A percentile compares a stretch with the other conserved stretches of the same genome.
phyloP scores from a whole-genome alignment of 2,329 filamentous ascomycete genomes.

The Phyllosticta paracitricarpa region DNA sequence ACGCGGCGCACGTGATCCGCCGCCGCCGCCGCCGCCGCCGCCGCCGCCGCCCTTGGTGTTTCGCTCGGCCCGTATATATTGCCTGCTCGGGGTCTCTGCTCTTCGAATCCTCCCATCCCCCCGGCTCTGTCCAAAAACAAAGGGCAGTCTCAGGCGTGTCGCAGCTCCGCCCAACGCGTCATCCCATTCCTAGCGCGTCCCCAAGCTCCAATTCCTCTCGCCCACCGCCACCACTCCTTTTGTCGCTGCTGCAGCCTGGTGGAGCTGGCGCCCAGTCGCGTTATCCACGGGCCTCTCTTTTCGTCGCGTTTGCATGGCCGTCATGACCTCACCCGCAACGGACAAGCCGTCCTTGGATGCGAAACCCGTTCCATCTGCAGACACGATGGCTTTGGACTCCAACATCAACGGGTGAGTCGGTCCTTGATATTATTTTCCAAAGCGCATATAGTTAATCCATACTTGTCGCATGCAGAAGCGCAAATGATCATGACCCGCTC shows the following conservation, averaged over 20 bases:
- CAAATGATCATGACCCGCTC: conserved; percentile 20
- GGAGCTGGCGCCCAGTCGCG: conserved; percentile 9
- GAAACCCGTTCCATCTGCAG: conserved; percentile 37
- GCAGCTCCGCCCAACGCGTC: conserved; percentile 10
- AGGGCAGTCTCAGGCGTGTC: conserved; percentile 6
- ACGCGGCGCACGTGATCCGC: not conserved
- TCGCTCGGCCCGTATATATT: conserved; percentile 10
- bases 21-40: not conserved
- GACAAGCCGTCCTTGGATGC: conserved; percentile 34
- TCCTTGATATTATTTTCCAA: conserved; percentile 12
- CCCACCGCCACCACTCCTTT: not conserved
- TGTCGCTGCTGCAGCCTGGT: conserved; percentile 2
- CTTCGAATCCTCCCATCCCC: conserved; percentile 10
- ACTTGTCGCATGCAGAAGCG: conserved; percentile 14
- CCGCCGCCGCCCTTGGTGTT: conserved; percentile 7
- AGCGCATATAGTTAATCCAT: conserved; percentile 13
- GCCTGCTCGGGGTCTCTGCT: conserved; percentile 6
- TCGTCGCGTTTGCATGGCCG: conserved; percentile 21
- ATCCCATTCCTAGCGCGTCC: conserved; percentile 6
- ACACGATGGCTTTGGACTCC: conserved; percentile 43
- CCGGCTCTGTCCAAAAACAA: not conserved
- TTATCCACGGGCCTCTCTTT: conserved; percentile 7
- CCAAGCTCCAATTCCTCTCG: conserved; percentile 1
- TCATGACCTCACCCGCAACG: conserved; percentile 29
- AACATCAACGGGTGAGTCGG: conserved; percentile 51